Conservation (phyloP, 108 stramenopile species). For the Cyclotella cryptica region DNA sequence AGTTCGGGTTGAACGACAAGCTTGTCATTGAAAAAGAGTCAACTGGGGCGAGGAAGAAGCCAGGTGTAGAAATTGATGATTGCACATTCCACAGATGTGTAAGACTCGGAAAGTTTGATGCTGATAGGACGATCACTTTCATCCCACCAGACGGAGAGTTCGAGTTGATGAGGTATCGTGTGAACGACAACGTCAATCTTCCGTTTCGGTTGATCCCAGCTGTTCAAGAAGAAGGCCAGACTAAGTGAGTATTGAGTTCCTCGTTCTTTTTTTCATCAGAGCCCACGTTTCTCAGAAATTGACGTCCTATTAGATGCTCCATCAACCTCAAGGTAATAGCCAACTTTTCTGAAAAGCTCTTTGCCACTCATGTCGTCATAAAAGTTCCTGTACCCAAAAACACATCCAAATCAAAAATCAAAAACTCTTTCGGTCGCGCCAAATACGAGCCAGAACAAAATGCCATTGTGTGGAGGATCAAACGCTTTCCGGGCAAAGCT, state of each 20-base stretch:
- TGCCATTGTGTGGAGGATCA: slow-evolving; percentile 98
- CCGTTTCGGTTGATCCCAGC: slow-evolving; percentile 96
- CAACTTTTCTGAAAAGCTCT: slow-evolving; percentile 92
- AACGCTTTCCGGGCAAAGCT: slow-evolving; percentile 94
- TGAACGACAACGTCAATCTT: slow-evolving; percentile 95
- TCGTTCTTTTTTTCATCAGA: slow-evolving; percentile 1
- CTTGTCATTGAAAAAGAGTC: slow-evolving; percentile 96
- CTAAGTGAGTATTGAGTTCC: slow-evolving; percentile 74
- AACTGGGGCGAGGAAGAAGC: slow-evolving; percentile 74
- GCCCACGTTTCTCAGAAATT: slow-evolving; percentile 4
- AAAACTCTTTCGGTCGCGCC: slow-evolving; percentile 91
- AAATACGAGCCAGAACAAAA: slow-evolving; percentile 98
- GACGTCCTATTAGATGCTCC: slow-evolving; percentile 69
- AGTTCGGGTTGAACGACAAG: slow-evolving; percentile 99
- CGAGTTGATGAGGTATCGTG: slow-evolving; percentile 98
- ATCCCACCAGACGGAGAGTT: slow-evolving; percentile 99
- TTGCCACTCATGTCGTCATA: slow-evolving; percentile 95
- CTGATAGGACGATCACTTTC: slow-evolving; percentile 99
- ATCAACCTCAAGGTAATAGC: slow-evolving; percentile 96
- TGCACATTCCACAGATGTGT: slow-evolving; percentile 99
- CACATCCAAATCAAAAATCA: slow-evolving; percentile 95
- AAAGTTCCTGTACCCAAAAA: slow-evolving; percentile 98
- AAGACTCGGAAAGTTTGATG: slow-evolving; percentile 97
- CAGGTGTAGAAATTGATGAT: slow-evolving; percentile 98
- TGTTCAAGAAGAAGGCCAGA: slow-evolving; percentile 95